A percentile compares a stretch with the other conserved stretches of the same genome.
phyloP scores from a whole-genome alignment of 768 basidiomycete species.

The Mycena belliarum region DNA sequence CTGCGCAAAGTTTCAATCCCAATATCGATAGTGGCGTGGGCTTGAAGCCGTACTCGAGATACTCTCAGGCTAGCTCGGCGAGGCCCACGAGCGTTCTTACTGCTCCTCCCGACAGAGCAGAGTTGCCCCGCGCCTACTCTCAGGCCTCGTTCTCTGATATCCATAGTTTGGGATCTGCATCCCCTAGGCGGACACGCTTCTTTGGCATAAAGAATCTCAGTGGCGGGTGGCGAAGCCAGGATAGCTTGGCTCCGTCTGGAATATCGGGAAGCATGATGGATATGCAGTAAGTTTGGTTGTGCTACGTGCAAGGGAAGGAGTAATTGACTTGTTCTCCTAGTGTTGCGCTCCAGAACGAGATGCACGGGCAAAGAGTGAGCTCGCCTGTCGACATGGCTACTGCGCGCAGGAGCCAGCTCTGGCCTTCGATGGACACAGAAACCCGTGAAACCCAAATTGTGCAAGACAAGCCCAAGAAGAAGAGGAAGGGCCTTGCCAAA shows the following conservation, averaged over 20 bases:
- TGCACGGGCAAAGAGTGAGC: conserved; percentile 31
- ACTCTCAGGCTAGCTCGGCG: conserved; percentile 51
- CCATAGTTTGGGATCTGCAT: conserved; percentile 68
- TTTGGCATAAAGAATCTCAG: conserved; percentile 75
- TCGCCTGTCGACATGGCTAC: conserved; percentile 39
- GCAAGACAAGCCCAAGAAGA: conserved; percentile 68
- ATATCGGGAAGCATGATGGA: conserved; percentile 88
- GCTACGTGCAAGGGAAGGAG: not conserved
- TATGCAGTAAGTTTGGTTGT: conserved; percentile 72
- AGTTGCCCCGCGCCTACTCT: conserved; percentile 68
- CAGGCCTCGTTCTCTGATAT: conserved; percentile 82
- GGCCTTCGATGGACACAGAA: conserved; percentile 44
- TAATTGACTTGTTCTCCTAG: conserved; percentile 37
- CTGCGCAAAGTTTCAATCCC: conserved; percentile 56
- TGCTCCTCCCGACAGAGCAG: conserved; percentile 57
- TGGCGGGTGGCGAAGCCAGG: conserved; percentile 74
- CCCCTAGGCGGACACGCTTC: conserved; percentile 73
- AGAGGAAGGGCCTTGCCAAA: conserved; percentile 74
- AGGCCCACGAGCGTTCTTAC: conserved; percentile 66
- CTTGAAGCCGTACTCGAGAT: conserved; percentile 58
- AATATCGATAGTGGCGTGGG: conserved; percentile 61
- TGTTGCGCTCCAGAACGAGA: conserved; percentile 77
- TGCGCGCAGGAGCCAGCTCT: conserved; percentile 53
- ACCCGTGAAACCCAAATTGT: conserved; percentile 17
- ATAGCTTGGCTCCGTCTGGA: conserved; percentile 79